A percentile compares a stretch with the other conserved stretches of the same genome.
Evolutionary conservation across 1,139 yeast species (phyloP).

Genomic region (Yamadazyma dushanensis): DNA sequence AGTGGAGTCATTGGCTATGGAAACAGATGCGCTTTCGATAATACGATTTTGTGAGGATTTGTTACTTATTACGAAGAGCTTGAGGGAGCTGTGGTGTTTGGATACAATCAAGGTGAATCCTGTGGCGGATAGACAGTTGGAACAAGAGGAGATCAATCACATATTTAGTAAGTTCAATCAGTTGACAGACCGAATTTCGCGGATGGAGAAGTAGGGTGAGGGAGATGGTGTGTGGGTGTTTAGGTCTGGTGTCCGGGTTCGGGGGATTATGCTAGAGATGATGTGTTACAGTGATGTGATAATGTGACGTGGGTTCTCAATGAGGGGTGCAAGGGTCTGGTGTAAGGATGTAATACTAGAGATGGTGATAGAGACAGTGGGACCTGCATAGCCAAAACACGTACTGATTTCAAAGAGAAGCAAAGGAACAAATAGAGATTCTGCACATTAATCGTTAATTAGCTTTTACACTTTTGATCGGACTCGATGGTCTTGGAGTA

Average conservation of each 20-base stretch:
- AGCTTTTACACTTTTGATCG: no score
- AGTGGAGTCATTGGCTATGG: constrained; percentile 56
- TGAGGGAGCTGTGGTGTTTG: constrained; percentile 59
- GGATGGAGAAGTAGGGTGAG: constrained; percentile 1
- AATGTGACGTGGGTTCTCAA: no score
- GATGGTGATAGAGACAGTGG: no score
- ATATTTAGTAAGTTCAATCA: constrained; percentile 41
- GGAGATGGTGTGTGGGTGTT: neutral
- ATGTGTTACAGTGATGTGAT: no score
- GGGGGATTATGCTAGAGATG: neutral
- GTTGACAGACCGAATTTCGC: constrained; percentile 38
- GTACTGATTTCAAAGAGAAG: no score
- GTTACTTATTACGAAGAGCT: constrained; percentile 45
- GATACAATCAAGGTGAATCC: constrained; percentile 47
- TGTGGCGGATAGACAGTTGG: constrained; percentile 15
- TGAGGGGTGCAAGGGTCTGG: no score
- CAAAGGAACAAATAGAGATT: no score
- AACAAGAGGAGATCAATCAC: constrained; percentile 25
- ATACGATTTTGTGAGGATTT: constrained; percentile 55
- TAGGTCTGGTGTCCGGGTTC: neutral
- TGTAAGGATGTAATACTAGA: no score
- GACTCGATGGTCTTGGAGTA: constrained; percentile 9
- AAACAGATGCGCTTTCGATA: constrained; percentile 52
- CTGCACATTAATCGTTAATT: no score
- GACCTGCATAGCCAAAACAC: no score